Conservation (phyloP, 2,329 filamentous ascomycete species). For the Byssothecium circinans region DNA sequence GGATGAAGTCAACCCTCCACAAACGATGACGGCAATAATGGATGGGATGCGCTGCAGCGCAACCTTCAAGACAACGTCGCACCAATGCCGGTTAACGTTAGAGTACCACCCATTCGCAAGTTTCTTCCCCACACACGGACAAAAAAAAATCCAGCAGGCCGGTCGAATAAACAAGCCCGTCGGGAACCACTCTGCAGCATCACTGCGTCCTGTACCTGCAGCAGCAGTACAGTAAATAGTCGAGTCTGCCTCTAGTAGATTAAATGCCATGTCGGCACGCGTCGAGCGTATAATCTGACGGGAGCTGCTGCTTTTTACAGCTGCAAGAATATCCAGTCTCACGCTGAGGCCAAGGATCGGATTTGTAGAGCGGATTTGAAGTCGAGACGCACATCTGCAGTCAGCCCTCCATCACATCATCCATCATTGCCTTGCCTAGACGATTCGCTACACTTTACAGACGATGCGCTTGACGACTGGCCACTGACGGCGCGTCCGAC, state of each 20-base stretch:
- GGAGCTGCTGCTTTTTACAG: not conserved
- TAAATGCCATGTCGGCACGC: not conserved
- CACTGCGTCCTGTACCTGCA: slow-evolving; percentile 35
- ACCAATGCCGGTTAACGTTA: slow-evolving; percentile 33
- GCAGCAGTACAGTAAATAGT: slow-evolving; percentile 9
- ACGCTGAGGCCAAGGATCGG: slow-evolving; percentile 4
- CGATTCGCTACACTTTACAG: slow-evolving; percentile 17
- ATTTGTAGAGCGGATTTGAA: slow-evolving; percentile 5
- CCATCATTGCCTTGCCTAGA: slow-evolving; percentile 4
- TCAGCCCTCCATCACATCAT: not conserved
- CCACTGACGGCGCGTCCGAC: slow-evolving; percentile 28
- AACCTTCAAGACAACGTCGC: slow-evolving; percentile 31
- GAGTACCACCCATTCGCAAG: slow-evolving; percentile 26
- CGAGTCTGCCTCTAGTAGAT: slow-evolving; percentile 9
- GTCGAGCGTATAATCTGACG: slow-evolving; percentile 1
- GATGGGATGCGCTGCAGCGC: slow-evolving; percentile 21
- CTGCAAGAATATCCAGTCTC: too few species aligned
- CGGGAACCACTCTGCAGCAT: slow-evolving; percentile 23
- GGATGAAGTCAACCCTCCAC: slow-evolving; percentile 19
- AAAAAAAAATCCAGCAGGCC: slow-evolving; percentile 22
- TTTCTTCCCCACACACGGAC: too few species aligned
- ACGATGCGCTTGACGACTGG: slow-evolving; percentile 13
- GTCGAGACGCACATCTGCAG: slow-evolving; percentile 9
- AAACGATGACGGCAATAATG: slow-evolving; percentile 9
- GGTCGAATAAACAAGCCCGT: slow-evolving; percentile 38